These are phyloP conservation scores for Zalaria obscura DNA, from an alignment of 2,329 filamentous ascomycete genomes.

Conservation along the genomic window DNA sequence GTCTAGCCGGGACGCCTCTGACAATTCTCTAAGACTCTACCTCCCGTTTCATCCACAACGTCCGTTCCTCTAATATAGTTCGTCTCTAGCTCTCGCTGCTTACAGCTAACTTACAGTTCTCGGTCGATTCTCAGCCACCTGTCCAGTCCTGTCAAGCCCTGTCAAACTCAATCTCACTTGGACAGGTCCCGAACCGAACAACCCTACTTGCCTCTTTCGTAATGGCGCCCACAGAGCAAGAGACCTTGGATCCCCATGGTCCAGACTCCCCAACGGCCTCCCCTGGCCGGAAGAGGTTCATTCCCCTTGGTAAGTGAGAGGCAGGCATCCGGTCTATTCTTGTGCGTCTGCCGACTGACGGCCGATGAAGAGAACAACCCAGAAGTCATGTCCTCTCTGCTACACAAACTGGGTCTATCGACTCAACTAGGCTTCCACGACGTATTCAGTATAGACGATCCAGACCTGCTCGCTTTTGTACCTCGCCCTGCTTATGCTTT, in stretches of 20 bases:
- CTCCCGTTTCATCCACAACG: too few relatives aligned
- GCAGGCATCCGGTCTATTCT: too few relatives aligned
- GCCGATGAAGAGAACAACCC: constrained; percentile 54
- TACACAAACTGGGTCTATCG: constrained; percentile 75
- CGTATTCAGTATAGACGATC: constrained; percentile 80
- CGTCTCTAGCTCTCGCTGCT: too few relatives aligned
- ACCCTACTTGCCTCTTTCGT: too few relatives aligned
- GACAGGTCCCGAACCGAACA: too few relatives aligned
- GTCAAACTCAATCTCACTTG: too few relatives aligned
- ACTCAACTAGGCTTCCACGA: constrained; percentile 67
- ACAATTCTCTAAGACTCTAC: too few relatives aligned
- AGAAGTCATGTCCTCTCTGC: constrained; percentile 69
- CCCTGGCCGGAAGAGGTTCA: constrained; percentile 5
- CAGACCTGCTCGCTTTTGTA: constrained; percentile 70
- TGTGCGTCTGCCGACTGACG: background rate
- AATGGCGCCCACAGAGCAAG: constrained; percentile 5
- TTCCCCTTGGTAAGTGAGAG: constrained; percentile 4
- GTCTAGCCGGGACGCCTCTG: too few relatives aligned
- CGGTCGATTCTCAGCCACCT: too few relatives aligned
- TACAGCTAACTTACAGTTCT: too few relatives aligned
- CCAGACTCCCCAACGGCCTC: constrained; percentile 1
- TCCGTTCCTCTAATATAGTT: too few relatives aligned
- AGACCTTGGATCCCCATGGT: constrained; percentile 1
- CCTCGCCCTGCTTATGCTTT: constrained; percentile 79
- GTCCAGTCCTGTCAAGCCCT: too few relatives aligned